phyloP scores from a whole-genome alignment of 495 filamentous ascomycete species.

The Annulohypoxylon nitens region DNA sequence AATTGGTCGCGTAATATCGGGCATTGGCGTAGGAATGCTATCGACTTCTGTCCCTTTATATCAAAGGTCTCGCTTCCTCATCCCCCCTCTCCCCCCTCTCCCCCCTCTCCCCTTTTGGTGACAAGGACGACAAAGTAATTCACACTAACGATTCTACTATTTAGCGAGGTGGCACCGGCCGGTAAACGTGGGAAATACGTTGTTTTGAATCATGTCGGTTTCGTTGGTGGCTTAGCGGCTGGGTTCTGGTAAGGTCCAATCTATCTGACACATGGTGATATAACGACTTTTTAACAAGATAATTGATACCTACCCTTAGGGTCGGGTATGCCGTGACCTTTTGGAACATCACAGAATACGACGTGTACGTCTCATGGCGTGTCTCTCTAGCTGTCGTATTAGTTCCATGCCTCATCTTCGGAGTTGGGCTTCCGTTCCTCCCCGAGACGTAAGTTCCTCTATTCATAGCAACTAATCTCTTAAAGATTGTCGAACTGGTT shows the following conservation, averaged over 20 bases:
- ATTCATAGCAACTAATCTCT: background rate
- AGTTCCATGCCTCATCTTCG: conserved; percentile 60
- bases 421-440: conserved; percentile 61
- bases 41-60: conserved; percentile 70
- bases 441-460: conserved; percentile 60
- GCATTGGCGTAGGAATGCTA: conserved; percentile 64
- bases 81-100: background rate
- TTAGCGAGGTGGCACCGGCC: conserved; percentile 67
- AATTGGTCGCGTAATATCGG: conserved; percentile 64
- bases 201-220: conserved; percentile 69
- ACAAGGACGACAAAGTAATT: background rate
- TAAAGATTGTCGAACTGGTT: background rate
- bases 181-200: conserved; percentile 66
- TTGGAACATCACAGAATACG: conserved; percentile 52
- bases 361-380: conserved; percentile 58
- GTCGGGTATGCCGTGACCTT: conserved; percentile 61
- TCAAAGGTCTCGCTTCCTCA: conserved; percentile 58
- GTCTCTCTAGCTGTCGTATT: conserved; percentile 60
- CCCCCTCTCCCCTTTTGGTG: too few relatives aligned
- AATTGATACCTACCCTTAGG: conserved; percentile 40
- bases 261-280: background rate
- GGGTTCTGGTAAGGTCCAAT: conserved; percentile 63
- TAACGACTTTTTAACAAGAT: background rate
- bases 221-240: conserved; percentile 63
- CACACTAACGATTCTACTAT: conserved; percentile 1